phyloP scores from a whole-genome alignment of 2,329 filamentous ascomycete genomes.

The Aspergillus latus region DNA sequence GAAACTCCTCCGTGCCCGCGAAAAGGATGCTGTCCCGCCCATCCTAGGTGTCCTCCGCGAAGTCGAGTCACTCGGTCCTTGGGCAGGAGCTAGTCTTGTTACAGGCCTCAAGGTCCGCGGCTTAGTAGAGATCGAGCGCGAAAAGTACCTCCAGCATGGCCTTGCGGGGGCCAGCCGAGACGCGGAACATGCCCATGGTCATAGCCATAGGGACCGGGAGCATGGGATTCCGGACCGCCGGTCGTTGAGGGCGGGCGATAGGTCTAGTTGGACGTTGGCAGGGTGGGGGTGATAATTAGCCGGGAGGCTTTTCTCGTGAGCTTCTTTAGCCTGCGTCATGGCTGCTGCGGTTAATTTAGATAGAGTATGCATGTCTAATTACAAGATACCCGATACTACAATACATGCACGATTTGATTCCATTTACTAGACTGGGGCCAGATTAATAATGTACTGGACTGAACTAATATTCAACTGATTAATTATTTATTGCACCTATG shows the following conservation, averaged over 20 bases:
- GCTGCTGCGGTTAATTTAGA: neutral
- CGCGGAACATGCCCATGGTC: conserved; percentile 31
- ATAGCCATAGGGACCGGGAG: conserved; percentile 10
- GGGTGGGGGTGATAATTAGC: conserved; percentile 43
- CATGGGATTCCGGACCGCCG: conserved; percentile 36
- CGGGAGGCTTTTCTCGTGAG: neutral
- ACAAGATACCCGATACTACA: conserved; percentile 9
- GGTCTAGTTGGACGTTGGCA: conserved; percentile 51
- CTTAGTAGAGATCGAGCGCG: conserved; percentile 63
- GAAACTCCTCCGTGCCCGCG: conserved; percentile 40
- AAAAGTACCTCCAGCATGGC: conserved; percentile 58
- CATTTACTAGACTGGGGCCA: neutral
- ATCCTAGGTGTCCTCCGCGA: conserved; percentile 49
- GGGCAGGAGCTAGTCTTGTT: conserved; percentile 64
- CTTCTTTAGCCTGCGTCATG: neutral
- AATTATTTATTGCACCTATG: neutral
- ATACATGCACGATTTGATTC: neutral
- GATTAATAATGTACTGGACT: neutral
- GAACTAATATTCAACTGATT: neutral
- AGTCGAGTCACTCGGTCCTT: conserved; percentile 61
- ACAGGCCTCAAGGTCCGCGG: conserved; percentile 60
- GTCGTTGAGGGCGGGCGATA: conserved; percentile 43
- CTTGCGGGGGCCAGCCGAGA: conserved; percentile 49
- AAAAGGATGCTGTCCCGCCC: conserved; percentile 30
- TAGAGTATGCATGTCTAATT: neutral